These are phyloP conservation scores for Hypoxylon lenormandii DNA, from an alignment of 495 filamentous ascomycete species.

Conservation along the genomic window DNA sequence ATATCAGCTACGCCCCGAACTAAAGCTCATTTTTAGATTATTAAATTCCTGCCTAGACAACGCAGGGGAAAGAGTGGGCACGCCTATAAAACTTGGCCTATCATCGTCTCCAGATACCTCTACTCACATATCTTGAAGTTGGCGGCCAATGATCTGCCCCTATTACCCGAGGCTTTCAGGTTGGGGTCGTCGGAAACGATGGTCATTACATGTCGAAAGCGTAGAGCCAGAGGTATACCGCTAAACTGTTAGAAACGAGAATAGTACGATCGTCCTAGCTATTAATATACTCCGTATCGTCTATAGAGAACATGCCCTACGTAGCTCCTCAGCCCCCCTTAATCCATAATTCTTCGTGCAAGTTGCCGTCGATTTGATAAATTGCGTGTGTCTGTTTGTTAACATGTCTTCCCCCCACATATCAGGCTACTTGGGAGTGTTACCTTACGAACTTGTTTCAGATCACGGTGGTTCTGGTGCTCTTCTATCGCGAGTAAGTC, in stretches of 20 bases:
- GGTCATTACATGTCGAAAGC: constrained; percentile 14
- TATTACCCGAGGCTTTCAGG: constrained; percentile 42
- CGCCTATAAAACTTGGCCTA: constrained; percentile 12
- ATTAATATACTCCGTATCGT: constrained; percentile 34
- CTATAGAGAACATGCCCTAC: constrained; percentile 17
- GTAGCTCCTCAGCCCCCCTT: constrained; percentile 11
- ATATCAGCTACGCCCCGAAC: constrained; percentile 6
- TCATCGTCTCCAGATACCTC: constrained; percentile 13
- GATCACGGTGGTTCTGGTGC: constrained; percentile 3
- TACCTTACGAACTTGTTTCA: constrained; percentile 40
- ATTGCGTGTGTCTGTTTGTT: constrained; percentile 35
- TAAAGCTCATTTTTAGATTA: background rate
- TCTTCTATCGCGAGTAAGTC: background rate
- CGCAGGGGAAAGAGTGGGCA: constrained; percentile 10
- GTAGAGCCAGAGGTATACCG: constrained; percentile 12
- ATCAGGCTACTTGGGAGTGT: constrained; percentile 29
- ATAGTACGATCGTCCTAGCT: constrained; percentile 25
- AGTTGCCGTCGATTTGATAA: constrained; percentile 42
- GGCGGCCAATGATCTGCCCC: constrained; percentile 34
- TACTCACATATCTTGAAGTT: constrained; percentile 1
- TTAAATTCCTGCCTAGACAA: constrained; percentile 1
- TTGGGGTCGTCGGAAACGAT: constrained; percentile 36
- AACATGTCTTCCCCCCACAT: constrained; percentile 35
- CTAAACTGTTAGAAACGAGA: constrained; percentile 14
- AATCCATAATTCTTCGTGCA: constrained; percentile 38